Evolutionary conservation across 2,329 filamentous ascomycete genomes (phyloP), one percentile per base, ranked within the genome.

Genomic region (Aspergillus tubingensis): DNA sequence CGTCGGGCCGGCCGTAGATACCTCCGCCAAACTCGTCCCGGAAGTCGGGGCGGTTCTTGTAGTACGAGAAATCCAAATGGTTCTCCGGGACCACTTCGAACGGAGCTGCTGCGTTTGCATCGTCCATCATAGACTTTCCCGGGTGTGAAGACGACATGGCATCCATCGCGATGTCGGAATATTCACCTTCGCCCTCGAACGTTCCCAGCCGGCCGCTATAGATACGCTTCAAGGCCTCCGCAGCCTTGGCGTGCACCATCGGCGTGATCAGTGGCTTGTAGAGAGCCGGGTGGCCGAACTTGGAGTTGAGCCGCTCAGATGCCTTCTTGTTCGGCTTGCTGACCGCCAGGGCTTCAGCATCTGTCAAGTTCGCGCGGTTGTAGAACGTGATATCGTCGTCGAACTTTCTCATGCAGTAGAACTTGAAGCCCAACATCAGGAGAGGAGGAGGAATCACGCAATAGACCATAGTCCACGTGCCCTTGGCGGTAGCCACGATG

Each of bases 171-270:
- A 91, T 89, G 70, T 96, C 93, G 30, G 91, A 93, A 78, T 95
- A 80, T 27, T 76, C 76, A 25, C 68, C 69, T 8, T 65, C 65
- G 17, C 66, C 63, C 19, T 73, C 72, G 58, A 82, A 80, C 0
- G 83, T 80, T n/a, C 82, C 83, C 2, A 96, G 79, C 4, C 94
- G 88, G 10, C 93, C 94, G 23, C 88, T 88, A 74, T 97, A 97
- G 53, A 99, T 84, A 47, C 90, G 86, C n/a, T 89, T 88, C 8
- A 99, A 83, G 43, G 95, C 84, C 61, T 95, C 92, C 70, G 95
- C 91, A 2, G 92, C 91, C 76, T 91, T 96, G 57, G 91, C 90
- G 69, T 96, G 90, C 3, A 98, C 94, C 93, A 98, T 97, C 2
- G 94, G 94, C 0, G 92, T 96, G 68, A 94, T 93, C 19, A 98